A percentile compares a stretch with the other conserved stretches of the same genome.
Conservation (phyloP, 1,284 basidiomycete species). For the Microbotryum silenes-acaulis region DNA sequence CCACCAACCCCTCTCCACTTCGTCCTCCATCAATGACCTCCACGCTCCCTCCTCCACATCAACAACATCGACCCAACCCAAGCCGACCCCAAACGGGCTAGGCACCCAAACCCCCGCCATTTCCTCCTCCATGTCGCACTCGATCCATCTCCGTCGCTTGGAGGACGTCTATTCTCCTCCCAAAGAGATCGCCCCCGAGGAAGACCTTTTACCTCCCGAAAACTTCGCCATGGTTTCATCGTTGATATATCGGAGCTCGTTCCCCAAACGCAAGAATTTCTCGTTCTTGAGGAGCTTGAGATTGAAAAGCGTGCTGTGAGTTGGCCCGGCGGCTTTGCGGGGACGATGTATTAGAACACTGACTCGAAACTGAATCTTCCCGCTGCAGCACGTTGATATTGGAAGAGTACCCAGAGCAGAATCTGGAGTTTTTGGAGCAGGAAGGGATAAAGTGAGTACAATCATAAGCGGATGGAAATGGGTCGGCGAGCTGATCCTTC, state of each 20-base stretch:
- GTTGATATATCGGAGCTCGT: conserved; percentile 47
- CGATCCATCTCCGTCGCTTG: conserved; percentile 1
- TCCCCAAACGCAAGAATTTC: conserved; percentile 50
- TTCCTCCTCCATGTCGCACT: not conserved
- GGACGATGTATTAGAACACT: too few relatives aligned
- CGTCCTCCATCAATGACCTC: not conserved
- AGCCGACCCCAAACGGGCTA: not conserved
- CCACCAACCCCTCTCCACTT: not conserved
- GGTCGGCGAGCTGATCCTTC: not conserved
- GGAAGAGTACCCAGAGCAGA: conserved; percentile 50
- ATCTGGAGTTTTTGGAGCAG: conserved; percentile 44
- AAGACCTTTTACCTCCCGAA: conserved; percentile 41
- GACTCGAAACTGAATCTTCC: not conserved
- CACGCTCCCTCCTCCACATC: not conserved
- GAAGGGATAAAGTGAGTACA: conserved; percentile 41
- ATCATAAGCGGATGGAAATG: too few relatives aligned
- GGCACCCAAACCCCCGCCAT: conserved; percentile 1
- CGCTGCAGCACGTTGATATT: conserved; percentile 44
- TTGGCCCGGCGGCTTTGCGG: not conserved
- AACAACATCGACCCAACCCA: too few relatives aligned
- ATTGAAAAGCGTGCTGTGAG: conserved; percentile 49
- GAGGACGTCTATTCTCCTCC: conserved; percentile 12
- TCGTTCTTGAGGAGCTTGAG: conserved; percentile 48
- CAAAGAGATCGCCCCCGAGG: conserved; percentile 9
- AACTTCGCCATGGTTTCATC: conserved; percentile 45